Conservation (phyloP, 139 green algal species). For the Coccomyxa sp. region DNA sequence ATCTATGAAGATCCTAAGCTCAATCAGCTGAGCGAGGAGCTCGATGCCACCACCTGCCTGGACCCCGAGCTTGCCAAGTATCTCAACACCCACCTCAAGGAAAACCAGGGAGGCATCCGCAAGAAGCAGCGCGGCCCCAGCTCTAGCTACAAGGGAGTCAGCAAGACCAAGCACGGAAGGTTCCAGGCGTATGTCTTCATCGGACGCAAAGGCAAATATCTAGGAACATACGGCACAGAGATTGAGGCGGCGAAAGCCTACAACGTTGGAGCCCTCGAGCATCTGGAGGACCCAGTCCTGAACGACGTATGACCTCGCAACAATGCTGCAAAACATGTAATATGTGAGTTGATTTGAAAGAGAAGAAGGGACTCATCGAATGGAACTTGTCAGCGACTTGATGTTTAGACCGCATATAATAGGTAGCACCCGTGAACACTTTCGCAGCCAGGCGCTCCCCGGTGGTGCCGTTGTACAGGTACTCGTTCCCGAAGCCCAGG, state of each 20-base stretch:
- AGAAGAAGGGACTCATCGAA: neutral
- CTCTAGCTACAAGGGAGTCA: neutral
- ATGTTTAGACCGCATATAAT: slow-evolving; percentile 67
- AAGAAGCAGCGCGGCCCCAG: neutral
- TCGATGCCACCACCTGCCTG: neutral
- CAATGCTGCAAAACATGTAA: too few relatives aligned
- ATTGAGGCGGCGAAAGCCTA: neutral
- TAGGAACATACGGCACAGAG: neutral
- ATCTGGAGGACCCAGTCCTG: neutral
- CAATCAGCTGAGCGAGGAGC: neutral
- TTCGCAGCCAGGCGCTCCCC: slow-evolving; percentile 8
- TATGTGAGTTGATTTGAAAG: neutral
- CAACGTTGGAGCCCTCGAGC: neutral
- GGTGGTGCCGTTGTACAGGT: slow-evolving; percentile 5
- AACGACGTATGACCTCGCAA: neutral
- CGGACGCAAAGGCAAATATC: neutral
- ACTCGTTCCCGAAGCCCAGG: neutral
- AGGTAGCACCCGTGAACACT: slow-evolving; percentile 55
- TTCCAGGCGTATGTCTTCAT: neutral
- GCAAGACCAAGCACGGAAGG: neutral
- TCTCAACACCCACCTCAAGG: neutral
- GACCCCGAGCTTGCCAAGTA: neutral
- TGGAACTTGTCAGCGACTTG: slow-evolving; percentile 70
- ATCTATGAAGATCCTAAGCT: neutral
- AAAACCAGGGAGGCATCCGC: neutral